Conservation (phyloP, 108 stramenopile species). For the Seminavis robusta region DNA sequence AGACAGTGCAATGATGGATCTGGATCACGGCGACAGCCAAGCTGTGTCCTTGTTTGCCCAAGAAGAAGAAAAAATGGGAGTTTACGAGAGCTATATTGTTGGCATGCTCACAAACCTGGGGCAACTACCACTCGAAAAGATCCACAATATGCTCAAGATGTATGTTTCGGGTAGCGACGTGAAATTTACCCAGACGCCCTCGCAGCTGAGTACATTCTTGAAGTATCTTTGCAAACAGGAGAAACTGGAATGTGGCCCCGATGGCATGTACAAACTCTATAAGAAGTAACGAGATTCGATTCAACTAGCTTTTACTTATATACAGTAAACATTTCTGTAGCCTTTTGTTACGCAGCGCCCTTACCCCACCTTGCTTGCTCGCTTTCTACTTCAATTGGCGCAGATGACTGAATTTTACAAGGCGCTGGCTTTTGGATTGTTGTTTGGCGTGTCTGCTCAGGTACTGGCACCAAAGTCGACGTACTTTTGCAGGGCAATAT, state of each 20-base stretch:
- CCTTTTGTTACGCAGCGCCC: too few relatives aligned
- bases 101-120: conserved; percentile 89
- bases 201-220: conserved; percentile 69
- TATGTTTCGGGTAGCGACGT: conserved; percentile 86
- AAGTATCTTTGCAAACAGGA: conserved; percentile 77
- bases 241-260: conserved; percentile 80
- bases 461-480: conserved; percentile 29
- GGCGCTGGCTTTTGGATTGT: too few relatives aligned
- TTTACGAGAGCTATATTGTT: conserved; percentile 78
- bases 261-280: conserved; percentile 82
- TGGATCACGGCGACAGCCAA: conserved; percentile 14
- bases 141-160: conserved; percentile 88
- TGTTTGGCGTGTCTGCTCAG: too few relatives aligned
- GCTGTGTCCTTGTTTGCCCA: conserved; percentile 69
- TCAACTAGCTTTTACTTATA: not conserved
- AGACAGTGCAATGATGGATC: not conserved
- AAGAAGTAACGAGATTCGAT: conserved; percentile 35
- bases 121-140: conserved; percentile 70
- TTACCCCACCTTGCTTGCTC: too few relatives aligned
- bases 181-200: conserved; percentile 80
- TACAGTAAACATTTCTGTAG: not conserved
- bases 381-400: too few relatives aligned
- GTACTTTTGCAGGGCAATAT: conserved; percentile 17
- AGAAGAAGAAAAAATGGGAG: conserved; percentile 80
- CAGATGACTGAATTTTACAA: too few relatives aligned